Evolutionary conservation across 768 basidiomycete genomes (phyloP).

Genomic region (Tephrocybe rancida): DNA sequence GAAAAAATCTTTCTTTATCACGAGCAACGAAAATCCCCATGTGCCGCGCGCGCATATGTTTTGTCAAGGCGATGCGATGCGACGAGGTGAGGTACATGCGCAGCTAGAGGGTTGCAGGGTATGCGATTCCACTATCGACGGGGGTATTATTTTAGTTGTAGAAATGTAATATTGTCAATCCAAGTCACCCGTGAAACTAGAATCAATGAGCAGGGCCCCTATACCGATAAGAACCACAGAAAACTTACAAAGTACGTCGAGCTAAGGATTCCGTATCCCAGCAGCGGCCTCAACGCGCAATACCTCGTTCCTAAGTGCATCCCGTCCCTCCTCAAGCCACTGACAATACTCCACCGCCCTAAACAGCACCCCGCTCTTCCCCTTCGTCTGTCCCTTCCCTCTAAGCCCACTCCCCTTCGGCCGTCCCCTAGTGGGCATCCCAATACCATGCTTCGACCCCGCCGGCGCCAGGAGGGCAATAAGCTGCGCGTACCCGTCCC

Average conservation of each 20-base stretch:
- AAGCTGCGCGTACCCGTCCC: constrained; percentile 86
- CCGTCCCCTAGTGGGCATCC: constrained; percentile 76
- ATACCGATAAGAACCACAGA: no score
- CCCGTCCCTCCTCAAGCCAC: constrained; percentile 85
- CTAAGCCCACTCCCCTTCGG: constrained; percentile 78
- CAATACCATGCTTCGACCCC: constrained; percentile 64
- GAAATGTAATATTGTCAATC: no score
- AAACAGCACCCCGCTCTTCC: constrained; percentile 89
- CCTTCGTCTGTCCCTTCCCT: constrained; percentile 72
- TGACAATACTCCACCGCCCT: constrained; percentile 83
- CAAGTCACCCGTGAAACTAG: no score
- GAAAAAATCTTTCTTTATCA: no score
- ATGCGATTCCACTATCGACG: no score
- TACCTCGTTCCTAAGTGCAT: constrained; percentile 72
- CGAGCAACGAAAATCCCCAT: no score
- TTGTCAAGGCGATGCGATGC: no score
- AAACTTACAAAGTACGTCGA: background rate
- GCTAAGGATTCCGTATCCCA: constrained; percentile 42
- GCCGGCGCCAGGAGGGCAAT: constrained; percentile 82
- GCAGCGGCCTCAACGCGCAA: constrained; percentile 66
- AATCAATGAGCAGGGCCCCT: no score
- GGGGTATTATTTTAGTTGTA: no score
- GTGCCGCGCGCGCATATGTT: no score
- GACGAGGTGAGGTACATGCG: no score
- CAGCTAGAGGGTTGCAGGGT: no score